Conservation (phyloP, 768 basidiomycete species). For the Neoboletus magnificus region DNA sequence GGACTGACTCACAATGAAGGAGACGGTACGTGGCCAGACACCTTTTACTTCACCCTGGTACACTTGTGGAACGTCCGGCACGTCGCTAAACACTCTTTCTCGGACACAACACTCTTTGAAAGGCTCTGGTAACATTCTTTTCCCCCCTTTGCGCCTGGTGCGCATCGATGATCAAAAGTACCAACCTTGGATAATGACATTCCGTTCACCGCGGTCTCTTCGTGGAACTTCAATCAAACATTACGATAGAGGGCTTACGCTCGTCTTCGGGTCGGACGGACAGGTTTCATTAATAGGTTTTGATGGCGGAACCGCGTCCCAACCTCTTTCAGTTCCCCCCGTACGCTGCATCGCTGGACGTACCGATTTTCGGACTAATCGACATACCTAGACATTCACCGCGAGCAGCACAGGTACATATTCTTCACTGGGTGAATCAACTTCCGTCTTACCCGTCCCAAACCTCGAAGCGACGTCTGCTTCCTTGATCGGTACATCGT, state of each 20-base stretch:
- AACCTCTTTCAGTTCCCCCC: not conserved
- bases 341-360: not conserved
- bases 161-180: conserved; percentile 24
- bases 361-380: not conserved
- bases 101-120: not conserved
- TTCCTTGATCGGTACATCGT: not conserved
- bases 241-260: conserved; percentile 20
- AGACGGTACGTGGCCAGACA: not conserved
- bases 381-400: conserved; percentile 6
- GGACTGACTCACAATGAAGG: conserved; percentile 3
- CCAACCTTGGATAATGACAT: conserved; percentile 19
- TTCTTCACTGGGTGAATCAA: not conserved
- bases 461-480: conserved; percentile 20
- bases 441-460: conserved; percentile 9
- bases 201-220: conserved; percentile 7
- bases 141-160: conserved; percentile 26
- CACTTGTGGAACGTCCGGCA: conserved; percentile 1
- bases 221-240: conserved; percentile 11
- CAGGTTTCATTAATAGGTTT: conserved; percentile 27
- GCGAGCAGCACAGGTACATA: conserved; percentile 2
- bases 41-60: not conserved
- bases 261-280: conserved; percentile 27
- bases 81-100: conserved; percentile 1
- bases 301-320: conserved; percentile 2
- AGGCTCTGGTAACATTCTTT: not conserved